phyloP scores from a whole-genome alignment of 768 basidiomycete genomes.

The Trichaptum fuscoviolaceum region DNA sequence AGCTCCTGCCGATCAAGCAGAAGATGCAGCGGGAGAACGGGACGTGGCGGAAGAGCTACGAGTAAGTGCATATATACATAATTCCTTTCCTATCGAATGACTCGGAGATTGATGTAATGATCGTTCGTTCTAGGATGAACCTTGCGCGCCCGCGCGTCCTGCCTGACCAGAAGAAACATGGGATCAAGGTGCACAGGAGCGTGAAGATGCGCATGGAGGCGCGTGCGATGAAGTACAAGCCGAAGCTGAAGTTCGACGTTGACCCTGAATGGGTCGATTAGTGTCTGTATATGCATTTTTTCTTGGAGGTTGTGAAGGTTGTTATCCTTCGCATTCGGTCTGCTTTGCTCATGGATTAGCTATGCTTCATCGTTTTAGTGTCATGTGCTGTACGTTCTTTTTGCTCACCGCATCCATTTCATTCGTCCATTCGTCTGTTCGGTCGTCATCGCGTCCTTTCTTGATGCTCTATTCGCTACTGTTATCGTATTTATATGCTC shows the following conservation, averaged over 20 bases:
- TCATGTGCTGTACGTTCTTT: not conserved
- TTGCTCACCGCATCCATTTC: too few relatives aligned
- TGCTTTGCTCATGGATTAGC: not conserved
- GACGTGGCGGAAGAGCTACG: conserved; percentile 4
- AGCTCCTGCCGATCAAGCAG: conserved; percentile 30
- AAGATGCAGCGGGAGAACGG: conserved; percentile 10
- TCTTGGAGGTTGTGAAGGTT: not conserved
- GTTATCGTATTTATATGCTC: not conserved
- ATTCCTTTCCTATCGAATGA: not conserved
- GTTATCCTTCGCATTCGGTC: not conserved
- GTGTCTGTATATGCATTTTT: conserved; percentile 4
- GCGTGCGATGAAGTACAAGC: conserved; percentile 20
- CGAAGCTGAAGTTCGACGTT: conserved; percentile 22
- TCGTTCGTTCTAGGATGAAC: conserved; percentile 9
- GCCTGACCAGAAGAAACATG: conserved; percentile 24
- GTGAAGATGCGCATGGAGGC: conserved; percentile 30
- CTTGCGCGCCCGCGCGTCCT: conserved; percentile 10
- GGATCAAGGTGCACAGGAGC: conserved; percentile 39
- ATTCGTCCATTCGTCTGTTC: not conserved
- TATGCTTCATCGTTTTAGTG: not conserved
- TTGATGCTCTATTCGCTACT: not conserved
- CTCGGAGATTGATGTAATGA: not conserved
- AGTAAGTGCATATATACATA: conserved; percentile 5
- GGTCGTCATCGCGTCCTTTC: too few relatives aligned
- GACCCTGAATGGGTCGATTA: conserved; percentile 21